phyloP scores from a whole-genome alignment of 192 early-diverging fungal genomes.

The Umbelopsis isabellina region DNA sequence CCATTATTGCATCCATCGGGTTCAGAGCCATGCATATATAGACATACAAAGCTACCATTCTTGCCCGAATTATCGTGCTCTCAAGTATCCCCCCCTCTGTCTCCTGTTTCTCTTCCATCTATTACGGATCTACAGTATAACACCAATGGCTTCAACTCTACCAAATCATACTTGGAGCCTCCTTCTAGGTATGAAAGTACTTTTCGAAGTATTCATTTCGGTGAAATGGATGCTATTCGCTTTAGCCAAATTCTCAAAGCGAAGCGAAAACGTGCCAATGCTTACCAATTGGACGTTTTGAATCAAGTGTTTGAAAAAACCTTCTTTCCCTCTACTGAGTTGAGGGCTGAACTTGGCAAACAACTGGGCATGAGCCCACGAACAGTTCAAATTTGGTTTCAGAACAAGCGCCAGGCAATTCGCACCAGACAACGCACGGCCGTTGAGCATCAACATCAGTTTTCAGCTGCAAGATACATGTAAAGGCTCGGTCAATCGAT shows the following conservation, averaged over 20 bases:
- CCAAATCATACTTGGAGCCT: neutral
- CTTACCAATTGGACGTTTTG: slow-evolving; percentile 75
- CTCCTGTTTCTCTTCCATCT: slow-evolving; percentile 1
- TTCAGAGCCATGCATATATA: neutral
- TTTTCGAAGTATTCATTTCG: neutral
- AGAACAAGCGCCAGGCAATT: slow-evolving; percentile 88
- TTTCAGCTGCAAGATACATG: neutral
- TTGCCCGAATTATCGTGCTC: neutral
- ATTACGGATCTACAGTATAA: neutral
- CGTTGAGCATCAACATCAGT: neutral
- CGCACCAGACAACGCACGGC: slow-evolving; percentile 44
- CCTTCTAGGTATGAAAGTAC: neutral
- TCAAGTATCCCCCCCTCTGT: neutral
- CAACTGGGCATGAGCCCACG: slow-evolving; percentile 88
- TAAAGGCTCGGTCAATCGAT: neutral
- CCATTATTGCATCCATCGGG: neutral
- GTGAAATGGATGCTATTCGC: slow-evolving; percentile 6
- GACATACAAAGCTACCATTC: slow-evolving; percentile 3
- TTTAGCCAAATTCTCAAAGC: slow-evolving; percentile 47
- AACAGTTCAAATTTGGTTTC: slow-evolving; percentile 97
- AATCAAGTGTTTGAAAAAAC: slow-evolving; percentile 78
- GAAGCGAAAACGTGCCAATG: slow-evolving; percentile 82
- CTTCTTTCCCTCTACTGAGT: slow-evolving; percentile 82
- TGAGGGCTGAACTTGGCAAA: slow-evolving; percentile 75
- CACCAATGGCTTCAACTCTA: neutral